Evolutionary conservation across 805 yeast species (phyloP).

Genomic region (Yarrowia alimentaria): DNA sequence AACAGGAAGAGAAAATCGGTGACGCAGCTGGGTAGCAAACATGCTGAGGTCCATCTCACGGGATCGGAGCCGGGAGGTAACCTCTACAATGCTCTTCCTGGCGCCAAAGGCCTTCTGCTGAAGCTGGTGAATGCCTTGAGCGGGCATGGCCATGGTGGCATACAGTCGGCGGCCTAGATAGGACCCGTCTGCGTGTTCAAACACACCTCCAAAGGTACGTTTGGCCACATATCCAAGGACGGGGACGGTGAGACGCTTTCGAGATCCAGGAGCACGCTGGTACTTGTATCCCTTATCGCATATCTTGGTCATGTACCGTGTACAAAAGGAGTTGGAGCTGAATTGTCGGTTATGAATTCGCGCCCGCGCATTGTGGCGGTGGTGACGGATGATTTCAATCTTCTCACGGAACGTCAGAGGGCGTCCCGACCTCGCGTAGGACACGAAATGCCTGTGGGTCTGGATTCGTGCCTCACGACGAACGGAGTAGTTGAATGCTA

Average conservation of each 20-base stretch:
- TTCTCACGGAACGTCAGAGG: conserved; percentile 13
- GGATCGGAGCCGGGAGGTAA: conserved; percentile 5
- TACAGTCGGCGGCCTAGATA: background rate
- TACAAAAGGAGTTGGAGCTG: conserved; percentile 14
- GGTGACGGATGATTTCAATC: conserved; percentile 6
- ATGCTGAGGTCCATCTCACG: conserved; percentile 13
- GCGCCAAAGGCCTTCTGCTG: conserved; percentile 4
- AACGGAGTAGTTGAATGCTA: conserved; percentile 9
- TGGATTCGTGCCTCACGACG: conserved; percentile 16
- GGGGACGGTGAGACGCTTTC: conserved; percentile 5
- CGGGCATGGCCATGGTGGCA: conserved; percentile 25
- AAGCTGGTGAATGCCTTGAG: conserved; percentile 5
- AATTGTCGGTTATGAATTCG: conserved; percentile 16
- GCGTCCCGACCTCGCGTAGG: conserved; percentile 2
- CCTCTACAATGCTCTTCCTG: conserved; percentile 4
- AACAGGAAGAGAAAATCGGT: background rate
- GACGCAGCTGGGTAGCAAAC: background rate
- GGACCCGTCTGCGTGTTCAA: background rate
- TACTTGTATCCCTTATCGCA: conserved; percentile 15
- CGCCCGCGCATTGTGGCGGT: conserved; percentile 2
- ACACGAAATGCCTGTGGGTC: conserved; percentile 3
- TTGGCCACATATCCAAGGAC: conserved; percentile 4
- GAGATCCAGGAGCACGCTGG: conserved; percentile 7
- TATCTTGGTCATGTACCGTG: background rate
- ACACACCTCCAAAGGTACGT: background rate